Conservation (phyloP, 805 yeast species). For the Wickerhamomyces bovis region DNA sequence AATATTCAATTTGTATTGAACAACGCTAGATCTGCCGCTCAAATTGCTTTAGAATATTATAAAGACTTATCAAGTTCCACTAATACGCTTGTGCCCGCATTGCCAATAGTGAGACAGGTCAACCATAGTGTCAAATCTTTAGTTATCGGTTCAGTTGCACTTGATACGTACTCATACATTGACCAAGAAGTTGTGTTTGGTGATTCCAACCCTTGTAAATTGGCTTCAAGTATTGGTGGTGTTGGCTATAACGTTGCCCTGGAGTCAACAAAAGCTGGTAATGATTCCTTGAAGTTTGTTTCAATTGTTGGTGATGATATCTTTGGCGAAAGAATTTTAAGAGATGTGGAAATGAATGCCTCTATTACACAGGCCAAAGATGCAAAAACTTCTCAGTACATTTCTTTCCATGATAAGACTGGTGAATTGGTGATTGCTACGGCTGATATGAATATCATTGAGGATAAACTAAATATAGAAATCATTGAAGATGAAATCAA, state of each 20-base stretch:
- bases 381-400: constrained; percentile 60
- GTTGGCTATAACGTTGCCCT: constrained; percentile 75
- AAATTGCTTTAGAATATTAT: constrained; percentile 46
- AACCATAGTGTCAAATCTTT: constrained; percentile 25
- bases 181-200: constrained; percentile 25
- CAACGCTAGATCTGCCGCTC: constrained; percentile 64
- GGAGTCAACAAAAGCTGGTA: constrained; percentile 43
- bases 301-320: constrained; percentile 59
- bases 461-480: constrained; percentile 34
- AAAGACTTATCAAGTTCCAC: background rate
- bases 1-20: constrained; percentile 73
- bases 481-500: constrained; percentile 39
- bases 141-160: constrained; percentile 71
- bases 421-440: constrained; percentile 73
- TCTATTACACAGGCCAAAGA: constrained; percentile 10
- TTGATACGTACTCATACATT: constrained; percentile 60
- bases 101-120: background rate
- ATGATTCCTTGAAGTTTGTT: constrained; percentile 36
- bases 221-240: constrained; percentile 64
- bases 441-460: constrained; percentile 78
- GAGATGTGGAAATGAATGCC: constrained; percentile 26
- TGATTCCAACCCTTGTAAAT: constrained; percentile 73
- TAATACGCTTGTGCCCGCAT: background rate
- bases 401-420: constrained; percentile 52
- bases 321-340: constrained; percentile 39